Evolutionary conservation across 2,329 filamentous ascomycete genomes (phyloP).

Genomic region (Calonectria ilicicola): DNA sequence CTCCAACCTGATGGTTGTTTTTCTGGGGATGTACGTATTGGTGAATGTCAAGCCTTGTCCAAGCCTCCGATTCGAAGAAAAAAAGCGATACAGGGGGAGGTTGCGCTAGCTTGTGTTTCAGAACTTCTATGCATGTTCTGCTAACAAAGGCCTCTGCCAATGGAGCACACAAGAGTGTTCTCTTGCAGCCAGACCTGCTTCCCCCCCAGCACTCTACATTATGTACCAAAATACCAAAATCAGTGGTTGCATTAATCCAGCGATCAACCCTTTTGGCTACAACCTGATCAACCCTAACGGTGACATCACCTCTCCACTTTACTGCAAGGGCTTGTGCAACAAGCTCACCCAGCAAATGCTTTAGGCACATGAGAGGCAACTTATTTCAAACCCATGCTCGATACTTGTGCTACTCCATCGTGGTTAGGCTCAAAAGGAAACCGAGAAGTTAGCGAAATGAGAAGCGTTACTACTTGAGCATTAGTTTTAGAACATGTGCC

Average conservation of each 20-base stretch:
- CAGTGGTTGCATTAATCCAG: neutral
- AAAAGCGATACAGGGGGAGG: neutral
- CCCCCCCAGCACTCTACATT: too few species aligned
- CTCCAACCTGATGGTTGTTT: neutral
- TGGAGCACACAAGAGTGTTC: neutral
- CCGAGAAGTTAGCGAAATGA: neutral
- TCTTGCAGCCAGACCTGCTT: neutral
- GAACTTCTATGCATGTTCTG: neutral
- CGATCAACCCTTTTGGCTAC: neutral
- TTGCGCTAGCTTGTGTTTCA: neutral
- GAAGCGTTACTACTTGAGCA: neutral
- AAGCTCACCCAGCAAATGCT: too few species aligned
- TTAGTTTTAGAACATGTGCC: neutral
- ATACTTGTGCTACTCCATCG: neutral
- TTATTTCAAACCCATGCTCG: too few species aligned
- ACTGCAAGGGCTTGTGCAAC: neutral
- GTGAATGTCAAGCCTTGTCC: neutral
- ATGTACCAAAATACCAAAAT: neutral
- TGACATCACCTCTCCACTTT: constrained; percentile 4
- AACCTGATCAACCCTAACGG: neutral
- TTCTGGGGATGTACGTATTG: neutral
- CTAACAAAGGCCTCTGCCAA: neutral
- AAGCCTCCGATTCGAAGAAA: neutral
- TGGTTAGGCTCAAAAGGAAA: neutral
- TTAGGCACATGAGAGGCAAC: neutral